These are phyloP conservation scores for Salix dunnii DNA, from an alignment of 345 rosid genomes.

Conservation along the genomic window DNA sequence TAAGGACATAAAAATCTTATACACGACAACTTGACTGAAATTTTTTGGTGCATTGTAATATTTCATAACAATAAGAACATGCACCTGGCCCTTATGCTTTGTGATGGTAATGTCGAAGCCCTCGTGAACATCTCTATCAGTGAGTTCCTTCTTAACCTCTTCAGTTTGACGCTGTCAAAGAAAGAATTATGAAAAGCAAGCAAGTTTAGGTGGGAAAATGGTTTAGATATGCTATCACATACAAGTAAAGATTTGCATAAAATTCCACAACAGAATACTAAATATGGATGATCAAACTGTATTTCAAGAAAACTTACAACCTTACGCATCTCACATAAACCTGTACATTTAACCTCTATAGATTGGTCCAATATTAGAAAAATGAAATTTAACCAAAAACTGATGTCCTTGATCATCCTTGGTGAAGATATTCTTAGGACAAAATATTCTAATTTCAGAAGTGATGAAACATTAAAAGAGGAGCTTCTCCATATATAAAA, in stretches of 20 bases:
- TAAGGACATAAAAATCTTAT: background rate
- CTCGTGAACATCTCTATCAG: constrained; percentile 75
- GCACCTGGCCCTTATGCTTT: constrained; percentile 89
- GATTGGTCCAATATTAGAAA: background rate
- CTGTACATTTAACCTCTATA: background rate
- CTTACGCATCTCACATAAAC: background rate
- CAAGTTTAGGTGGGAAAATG: background rate
- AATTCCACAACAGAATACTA: background rate
- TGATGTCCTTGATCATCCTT: background rate
- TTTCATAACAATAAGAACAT: background rate
- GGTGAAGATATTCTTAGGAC: background rate
- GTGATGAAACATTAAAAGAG: background rate
- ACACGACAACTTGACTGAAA: background rate
- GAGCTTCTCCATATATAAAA: background rate
- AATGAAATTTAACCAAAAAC: background rate
- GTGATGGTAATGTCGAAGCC: constrained; percentile 78
- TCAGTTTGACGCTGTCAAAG: constrained; percentile 71
- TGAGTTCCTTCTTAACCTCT: constrained; percentile 80
- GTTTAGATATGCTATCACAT: background rate
- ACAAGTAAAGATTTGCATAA: background rate
- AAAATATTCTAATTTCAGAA: background rate
- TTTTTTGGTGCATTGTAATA: too few species aligned
- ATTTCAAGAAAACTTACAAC: background rate
- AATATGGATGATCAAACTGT: background rate
- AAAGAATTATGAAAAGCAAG: constrained; percentile 9